A percentile compares a stretch with the other conserved stretches of the same genome.
phyloP scores from a whole-genome alignment of 495 filamentous ascomycete genomes.

The Pyronema domesticum region DNA sequence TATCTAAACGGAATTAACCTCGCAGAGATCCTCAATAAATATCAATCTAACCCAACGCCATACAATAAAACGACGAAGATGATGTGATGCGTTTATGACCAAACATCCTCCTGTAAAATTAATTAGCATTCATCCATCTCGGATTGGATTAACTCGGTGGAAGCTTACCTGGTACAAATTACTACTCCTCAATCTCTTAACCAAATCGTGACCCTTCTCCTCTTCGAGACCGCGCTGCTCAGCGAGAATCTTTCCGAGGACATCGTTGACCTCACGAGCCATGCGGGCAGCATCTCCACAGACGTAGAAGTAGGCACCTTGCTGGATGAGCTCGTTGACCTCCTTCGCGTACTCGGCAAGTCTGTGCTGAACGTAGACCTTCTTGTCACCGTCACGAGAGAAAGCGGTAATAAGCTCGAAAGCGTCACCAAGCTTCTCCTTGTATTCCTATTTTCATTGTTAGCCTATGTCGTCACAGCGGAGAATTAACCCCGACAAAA shows the following conservation, averaged over 20 bases:
- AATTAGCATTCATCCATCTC: neutral
- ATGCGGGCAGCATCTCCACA: conserved; percentile 97
- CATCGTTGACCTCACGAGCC: conserved; percentile 85
- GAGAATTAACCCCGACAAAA: neutral
- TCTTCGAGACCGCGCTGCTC: conserved; percentile 63
- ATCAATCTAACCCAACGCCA: conserved; percentile 13
- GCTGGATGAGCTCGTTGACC: conserved; percentile 71
- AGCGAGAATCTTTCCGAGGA: conserved; percentile 68
- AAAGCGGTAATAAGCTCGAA: conserved; percentile 85
- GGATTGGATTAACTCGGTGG: neutral
- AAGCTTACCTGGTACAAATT: conserved; percentile 73
- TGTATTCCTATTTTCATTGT: conserved; percentile 43
- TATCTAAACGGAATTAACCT: conserved; percentile 11
- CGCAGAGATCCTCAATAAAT: conserved; percentile 14
- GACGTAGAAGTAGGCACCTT: conserved; percentile 92
- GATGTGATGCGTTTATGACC: conserved; percentile 42
- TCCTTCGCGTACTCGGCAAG: conserved; percentile 65
- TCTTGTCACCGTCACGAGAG: conserved; percentile 64
- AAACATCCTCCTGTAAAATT: conserved; percentile 54
- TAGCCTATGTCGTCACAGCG: neutral
- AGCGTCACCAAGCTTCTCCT: conserved; percentile 62
- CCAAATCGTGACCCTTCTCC: conserved; percentile 78
- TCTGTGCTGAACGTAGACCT: conserved; percentile 94
- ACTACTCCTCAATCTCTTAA: conserved; percentile 81
- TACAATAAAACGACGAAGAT: conserved; percentile 13